phyloP scores from a whole-genome alignment of 345 rosid genomes.

The Geranium rotundifolium region DNA sequence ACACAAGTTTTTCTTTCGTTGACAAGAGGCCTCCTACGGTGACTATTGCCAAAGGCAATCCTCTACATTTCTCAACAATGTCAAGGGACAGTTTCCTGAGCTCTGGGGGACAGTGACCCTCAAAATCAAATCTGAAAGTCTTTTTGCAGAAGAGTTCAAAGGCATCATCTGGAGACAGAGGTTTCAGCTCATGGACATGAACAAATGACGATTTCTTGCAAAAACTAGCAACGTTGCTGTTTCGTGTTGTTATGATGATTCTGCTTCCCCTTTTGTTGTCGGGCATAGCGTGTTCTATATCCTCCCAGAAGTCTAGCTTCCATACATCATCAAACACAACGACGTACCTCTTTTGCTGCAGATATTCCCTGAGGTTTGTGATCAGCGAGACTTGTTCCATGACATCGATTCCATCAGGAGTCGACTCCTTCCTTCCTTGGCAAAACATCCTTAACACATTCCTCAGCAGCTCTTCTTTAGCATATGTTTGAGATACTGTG shows the following conservation, averaged over 20 bases:
- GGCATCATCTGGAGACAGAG: background rate
- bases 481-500: slow-evolving; percentile 8
- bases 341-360: slow-evolving; percentile 8
- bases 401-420: background rate
- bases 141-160: slow-evolving; percentile 6
- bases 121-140: background rate
- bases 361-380: slow-evolving; percentile 1
- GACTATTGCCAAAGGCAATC: slow-evolving; percentile 3
- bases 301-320: slow-evolving; percentile 10
- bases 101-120: background rate
- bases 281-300: slow-evolving; percentile 10
- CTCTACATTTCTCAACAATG: slow-evolving; percentile 5
- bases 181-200: slow-evolving; percentile 5
- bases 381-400: slow-evolving; percentile 9
- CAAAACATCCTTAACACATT: background rate
- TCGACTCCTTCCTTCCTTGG: background rate
- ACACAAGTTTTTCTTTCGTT: background rate
- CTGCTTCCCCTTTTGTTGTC: slow-evolving; percentile 9
- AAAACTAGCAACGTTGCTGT: background rate
- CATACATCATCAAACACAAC: slow-evolving; percentile 15
- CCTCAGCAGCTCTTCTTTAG: background rate
- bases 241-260: slow-evolving; percentile 11
- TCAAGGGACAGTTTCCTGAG: background rate
- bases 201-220: background rate
- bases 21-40: slow-evolving; percentile 4